These are phyloP conservation scores for Knoxia roxburghii DNA, from an alignment of 257 asterid genomes.

Conservation along the genomic window DNA sequence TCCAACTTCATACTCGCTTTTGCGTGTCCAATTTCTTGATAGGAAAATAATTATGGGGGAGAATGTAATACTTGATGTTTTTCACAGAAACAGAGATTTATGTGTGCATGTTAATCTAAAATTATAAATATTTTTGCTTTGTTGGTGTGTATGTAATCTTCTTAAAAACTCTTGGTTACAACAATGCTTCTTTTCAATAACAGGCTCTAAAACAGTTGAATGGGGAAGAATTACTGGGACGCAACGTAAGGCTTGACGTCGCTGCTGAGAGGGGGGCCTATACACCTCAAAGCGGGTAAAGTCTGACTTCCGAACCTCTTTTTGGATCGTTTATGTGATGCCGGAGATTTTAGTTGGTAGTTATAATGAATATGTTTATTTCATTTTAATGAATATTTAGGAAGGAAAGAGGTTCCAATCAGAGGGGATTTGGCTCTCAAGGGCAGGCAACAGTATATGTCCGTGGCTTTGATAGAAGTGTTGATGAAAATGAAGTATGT, in stretches of 20 bases:
- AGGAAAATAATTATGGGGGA: too few relatives aligned
- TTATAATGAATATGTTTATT: background rate
- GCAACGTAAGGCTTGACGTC: constrained; percentile 58
- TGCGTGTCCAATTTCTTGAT: background rate
- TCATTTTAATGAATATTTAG: constrained; percentile 22
- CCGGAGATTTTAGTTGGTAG: background rate
- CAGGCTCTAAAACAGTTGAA: constrained; percentile 67
- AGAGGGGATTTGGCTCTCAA: constrained; percentile 36
- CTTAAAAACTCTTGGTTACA: background rate
- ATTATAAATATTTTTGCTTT: background rate
- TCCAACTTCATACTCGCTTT: background rate
- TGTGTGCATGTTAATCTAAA: too few relatives aligned
- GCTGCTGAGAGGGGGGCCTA: constrained; percentile 55
- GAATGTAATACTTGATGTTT: background rate
- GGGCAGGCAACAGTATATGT: constrained; percentile 52
- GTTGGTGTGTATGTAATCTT: background rate
- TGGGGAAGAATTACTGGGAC: constrained; percentile 65
- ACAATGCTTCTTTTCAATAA: background rate
- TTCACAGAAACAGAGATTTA: too few relatives aligned
- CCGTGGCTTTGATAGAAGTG: constrained; percentile 54
- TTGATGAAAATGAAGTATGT: constrained; percentile 49
- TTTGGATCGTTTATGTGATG: too few relatives aligned
- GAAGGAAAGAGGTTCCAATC: constrained; percentile 36
- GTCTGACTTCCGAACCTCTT: background rate
- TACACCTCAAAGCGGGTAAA: constrained; percentile 59